Percentiles rank a stretch among this genome's conserved stretches.
Evolutionary conservation across 2,329 filamentous ascomycete genomes (phyloP).

Genomic region (Colletotrichum truncatum): DNA sequence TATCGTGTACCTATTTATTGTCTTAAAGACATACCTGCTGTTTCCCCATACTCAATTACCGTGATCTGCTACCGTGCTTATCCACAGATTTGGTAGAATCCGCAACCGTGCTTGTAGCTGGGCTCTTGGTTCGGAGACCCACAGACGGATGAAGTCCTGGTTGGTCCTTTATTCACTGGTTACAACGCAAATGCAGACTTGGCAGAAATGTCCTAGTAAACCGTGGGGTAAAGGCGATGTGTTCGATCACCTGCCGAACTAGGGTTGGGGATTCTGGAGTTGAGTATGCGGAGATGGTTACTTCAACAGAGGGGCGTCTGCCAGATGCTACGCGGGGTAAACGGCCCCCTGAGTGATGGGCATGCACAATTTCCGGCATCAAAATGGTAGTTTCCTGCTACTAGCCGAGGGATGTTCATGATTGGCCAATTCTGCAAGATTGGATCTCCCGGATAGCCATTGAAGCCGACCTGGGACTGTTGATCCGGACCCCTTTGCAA

Average conservation of each 20-base stretch:
- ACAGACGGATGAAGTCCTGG: background rate
- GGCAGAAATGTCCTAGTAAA: background rate
- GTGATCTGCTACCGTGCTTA: conserved; percentile 6
- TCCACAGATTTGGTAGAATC: background rate
- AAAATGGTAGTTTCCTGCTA: background rate
- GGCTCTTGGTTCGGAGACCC: background rate
- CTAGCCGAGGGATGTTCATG: too few relatives aligned
- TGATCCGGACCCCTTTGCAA: too few relatives aligned
- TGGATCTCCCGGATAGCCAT: too few relatives aligned
- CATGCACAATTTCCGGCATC: background rate
- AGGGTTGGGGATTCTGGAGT: background rate
- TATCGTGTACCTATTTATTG: background rate
- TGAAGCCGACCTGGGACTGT: too few relatives aligned
- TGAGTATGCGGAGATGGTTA: conserved; percentile 3
- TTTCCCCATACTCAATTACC: conserved; percentile 4
- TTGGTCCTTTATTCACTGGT: background rate
- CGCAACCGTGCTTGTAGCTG: background rate
- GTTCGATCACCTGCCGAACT: conserved; percentile 9
- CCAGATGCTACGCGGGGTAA: conserved; percentile 2
- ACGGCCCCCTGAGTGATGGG: background rate
- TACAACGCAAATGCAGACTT: background rate
- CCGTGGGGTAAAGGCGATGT: background rate
- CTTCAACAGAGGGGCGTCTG: conserved; percentile 10
- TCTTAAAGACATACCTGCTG: background rate
- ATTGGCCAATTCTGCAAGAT: too few relatives aligned